Conservation (phyloP, 805 yeast species). For the Spathaspora passalidarum region DNA sequence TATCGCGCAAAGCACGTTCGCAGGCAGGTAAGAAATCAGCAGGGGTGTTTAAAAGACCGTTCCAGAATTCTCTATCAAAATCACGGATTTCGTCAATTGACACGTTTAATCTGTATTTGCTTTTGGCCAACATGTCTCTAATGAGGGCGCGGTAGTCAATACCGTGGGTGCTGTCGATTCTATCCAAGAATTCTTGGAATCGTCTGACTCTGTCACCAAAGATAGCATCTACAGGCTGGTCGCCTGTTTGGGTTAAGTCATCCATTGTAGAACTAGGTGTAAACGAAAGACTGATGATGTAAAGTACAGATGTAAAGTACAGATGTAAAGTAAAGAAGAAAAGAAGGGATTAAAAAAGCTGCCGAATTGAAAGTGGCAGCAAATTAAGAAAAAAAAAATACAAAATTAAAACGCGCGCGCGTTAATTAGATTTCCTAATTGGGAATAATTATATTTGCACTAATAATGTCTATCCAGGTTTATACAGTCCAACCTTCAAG, state of each 20-base stretch:
- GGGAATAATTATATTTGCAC: constrained; percentile 14
- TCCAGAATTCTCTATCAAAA: constrained; percentile 76
- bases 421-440: constrained; percentile 21
- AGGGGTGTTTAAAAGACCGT: constrained; percentile 70
- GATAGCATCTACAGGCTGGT: constrained; percentile 42
- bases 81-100: constrained; percentile 86
- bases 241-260: constrained; percentile 13
- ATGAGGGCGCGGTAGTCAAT: constrained; percentile 69
- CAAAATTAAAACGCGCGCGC: constrained; percentile 17
- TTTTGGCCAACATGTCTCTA: constrained; percentile 66
- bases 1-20: constrained; percentile 79
- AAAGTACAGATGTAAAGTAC: not conserved
- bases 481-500: constrained; percentile 28
- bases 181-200: constrained; percentile 82
- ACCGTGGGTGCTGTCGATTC: constrained; percentile 41
- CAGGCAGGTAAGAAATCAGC: constrained; percentile 87
- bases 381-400: constrained; percentile 1
- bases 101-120: constrained; percentile 63
- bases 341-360: not conserved
- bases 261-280: constrained; percentile 10
- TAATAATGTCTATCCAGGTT: not conserved
- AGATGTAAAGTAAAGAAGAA: not conserved
- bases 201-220: constrained; percentile 83
- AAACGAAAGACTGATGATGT: not conserved
- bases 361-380: not conserved